These are phyloP conservation scores for Calonectria montana DNA, from an alignment of 2,329 filamentous ascomycete genomes.

Conservation along the genomic window DNA sequence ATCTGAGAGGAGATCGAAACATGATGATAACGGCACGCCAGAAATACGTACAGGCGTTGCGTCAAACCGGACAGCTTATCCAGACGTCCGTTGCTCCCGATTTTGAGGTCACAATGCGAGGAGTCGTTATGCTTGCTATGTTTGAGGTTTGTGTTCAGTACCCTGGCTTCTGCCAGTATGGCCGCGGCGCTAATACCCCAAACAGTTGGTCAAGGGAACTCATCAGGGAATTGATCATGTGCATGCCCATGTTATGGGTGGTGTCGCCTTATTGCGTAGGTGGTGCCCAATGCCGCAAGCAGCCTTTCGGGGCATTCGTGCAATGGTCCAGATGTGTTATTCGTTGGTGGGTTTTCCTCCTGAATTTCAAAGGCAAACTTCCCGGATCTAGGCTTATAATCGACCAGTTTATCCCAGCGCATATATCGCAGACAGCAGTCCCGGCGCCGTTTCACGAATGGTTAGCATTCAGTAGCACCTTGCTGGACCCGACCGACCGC, in stretches of 20 bases:
- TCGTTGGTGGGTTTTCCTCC: slow-evolving; percentile 58
- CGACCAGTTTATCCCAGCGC: slow-evolving; percentile 57
- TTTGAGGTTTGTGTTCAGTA: slow-evolving; percentile 63
- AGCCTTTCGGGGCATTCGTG: slow-evolving; percentile 59
- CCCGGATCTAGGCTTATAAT: slow-evolving; percentile 19
- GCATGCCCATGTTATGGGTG: slow-evolving; percentile 69
- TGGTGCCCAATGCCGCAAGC: slow-evolving; percentile 53
- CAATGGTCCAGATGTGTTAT: slow-evolving; percentile 66
- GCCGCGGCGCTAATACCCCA: slow-evolving; percentile 30
- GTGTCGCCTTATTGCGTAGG: slow-evolving; percentile 66
- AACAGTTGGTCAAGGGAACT: slow-evolving; percentile 58
- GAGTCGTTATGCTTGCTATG: slow-evolving; percentile 68
- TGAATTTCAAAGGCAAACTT: not conserved
- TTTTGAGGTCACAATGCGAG: slow-evolving; percentile 59
- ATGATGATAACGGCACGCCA: slow-evolving; percentile 60
- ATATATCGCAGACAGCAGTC: slow-evolving; percentile 52
- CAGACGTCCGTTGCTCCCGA: slow-evolving; percentile 46
- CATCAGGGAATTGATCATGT: slow-evolving; percentile 61
- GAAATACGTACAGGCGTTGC: slow-evolving; percentile 66
- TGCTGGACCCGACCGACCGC: slow-evolving; percentile 50
- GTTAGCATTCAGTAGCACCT: slow-evolving; percentile 50
- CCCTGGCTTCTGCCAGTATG: not conserved
- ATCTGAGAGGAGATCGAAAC: slow-evolving; percentile 59
- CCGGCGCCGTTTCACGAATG: slow-evolving; percentile 58
- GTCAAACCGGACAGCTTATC: slow-evolving; percentile 57